Base-by-base conservation (phyloP, 345 rosid species). In the Pseudoturritis turrita region DNA sequence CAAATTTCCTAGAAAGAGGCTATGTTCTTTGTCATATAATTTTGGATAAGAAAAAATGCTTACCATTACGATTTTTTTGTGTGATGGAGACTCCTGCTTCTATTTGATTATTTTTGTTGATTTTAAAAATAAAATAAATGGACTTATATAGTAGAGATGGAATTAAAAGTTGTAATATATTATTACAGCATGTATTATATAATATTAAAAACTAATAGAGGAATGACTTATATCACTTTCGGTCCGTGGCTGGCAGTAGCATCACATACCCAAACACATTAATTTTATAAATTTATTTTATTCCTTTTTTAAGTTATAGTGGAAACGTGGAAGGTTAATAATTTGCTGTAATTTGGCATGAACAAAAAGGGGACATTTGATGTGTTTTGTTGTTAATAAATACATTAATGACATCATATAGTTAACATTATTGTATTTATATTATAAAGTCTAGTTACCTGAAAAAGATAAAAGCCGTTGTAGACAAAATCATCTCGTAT, bases 1-100 rank as follows among this genome's bases (percentile, higher is more conserved):
- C 35, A 57, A 51, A 17, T 45, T 62, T 69, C 40, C 43, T 69
- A 52, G 6, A 68, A 81, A 74, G 67, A 59, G 81, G 68, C 65
- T 72, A 81, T 68, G 81, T 79, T 78, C 80, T 74, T 79, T 81
- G 25, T 73, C 87, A 79, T 84, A 84, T 80, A 78, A 80, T 77
- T 77, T 65, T 85, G 87, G 92, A 83, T 89, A 89, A 86, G 87
- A 74, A 73, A 85, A 82, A 82, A 65, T 67, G 79, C 74, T 21
- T 54, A 53, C 45, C 61, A 47, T 56, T 40, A 57, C 69, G 85
- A 87, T 86, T 81, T 59, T 19, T 1, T 33, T 8, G 75, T 65
- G 52, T 72, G 90, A 82, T 31, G 50, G 83, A 33, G 86, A 80
- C 83, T 62, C 73, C 7, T 72, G 65, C 13, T 68, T 54, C 6